Base-by-base conservation (phyloP, 2,329 filamentous ascomycete species). In the Aspergillus intermedius region DNA sequence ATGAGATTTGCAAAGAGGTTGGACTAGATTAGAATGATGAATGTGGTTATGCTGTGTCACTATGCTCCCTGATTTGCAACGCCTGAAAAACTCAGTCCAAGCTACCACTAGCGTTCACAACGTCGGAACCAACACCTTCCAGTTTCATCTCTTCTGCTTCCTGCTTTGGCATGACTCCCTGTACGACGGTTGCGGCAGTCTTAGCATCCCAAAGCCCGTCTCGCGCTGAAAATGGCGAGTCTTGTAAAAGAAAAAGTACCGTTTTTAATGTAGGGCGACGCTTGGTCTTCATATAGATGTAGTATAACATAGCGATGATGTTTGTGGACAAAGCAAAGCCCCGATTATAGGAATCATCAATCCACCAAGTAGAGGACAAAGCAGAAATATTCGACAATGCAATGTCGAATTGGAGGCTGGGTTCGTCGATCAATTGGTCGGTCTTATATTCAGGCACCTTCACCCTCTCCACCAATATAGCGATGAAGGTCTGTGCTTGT, bases 1-100 rank as follows among this genome's bases (percentile, higher is more conserved):
- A 70, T 78, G 71, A 60, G 69, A n/a, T 77, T 78, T 56, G 70
- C 74, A 12, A 50, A 49, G 25, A 28, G 9, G 44, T 19, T 44
- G 12, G 17, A 39, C 6, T 39, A 39, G 9, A 15, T 17, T 39
- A 5, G 6, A 17, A 15, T 17, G 7, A 19, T 19, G 17, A 7
- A 15, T 39, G 17, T 39, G n/a, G 8, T 3, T 10, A 39, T 39
- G 35, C n/a, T 3, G 10, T 28, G 25, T 28, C 3, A 9, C 9
- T 9, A 8, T 9, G 9, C 2, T 37, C 34, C 4, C 19, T 22
- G 19, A 42, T 42, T 9, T 23, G 21, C 12, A 42, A 42, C 17
- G 10, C 12, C 21, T 12, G 15, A 23, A 42, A 19, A 3, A 22
- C 39, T 13, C 13, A 9, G 3, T 42, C 21, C 39, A 42, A 23